phyloP scores from a whole-genome alignment of 202 grass and related monocot species.

The Thinopyrum obtusiflorum region DNA sequence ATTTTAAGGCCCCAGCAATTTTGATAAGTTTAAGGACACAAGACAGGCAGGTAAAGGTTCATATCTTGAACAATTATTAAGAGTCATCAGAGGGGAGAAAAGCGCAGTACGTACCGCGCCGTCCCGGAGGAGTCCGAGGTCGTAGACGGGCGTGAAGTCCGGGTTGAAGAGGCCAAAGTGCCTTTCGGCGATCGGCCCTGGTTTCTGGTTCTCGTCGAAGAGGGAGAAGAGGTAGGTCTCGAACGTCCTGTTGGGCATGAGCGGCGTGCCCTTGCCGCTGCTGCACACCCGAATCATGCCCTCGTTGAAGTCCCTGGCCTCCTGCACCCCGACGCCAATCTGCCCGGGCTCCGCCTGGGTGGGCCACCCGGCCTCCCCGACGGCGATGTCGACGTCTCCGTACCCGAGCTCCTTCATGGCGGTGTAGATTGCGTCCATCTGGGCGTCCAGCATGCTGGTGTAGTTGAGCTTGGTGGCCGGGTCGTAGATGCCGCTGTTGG shows the following conservation, averaged over 20 bases:
- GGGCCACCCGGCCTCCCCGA: conserved; percentile 88
- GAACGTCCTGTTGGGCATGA: conserved; percentile 56
- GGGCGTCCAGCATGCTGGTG: conserved; percentile 80
- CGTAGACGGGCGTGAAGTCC: conserved; percentile 60
- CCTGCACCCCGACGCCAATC: conserved; percentile 55
- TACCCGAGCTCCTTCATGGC: conserved; percentile 61
- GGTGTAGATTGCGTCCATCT: conserved; percentile 70
- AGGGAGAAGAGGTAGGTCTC: conserved; percentile 76
- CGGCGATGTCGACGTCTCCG: conserved; percentile 54
- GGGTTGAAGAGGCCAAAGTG: conserved; percentile 72
- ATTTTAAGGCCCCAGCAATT: neutral
- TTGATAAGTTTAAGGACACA: neutral
- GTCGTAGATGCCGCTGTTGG: conserved; percentile 59
- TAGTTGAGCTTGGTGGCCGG: conserved; percentile 52
- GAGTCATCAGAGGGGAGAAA: neutral
- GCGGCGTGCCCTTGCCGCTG: conserved; percentile 58
- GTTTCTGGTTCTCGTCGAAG: conserved; percentile 86
- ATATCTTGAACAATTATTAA: no score
- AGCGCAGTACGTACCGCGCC: neutral
- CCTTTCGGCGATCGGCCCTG: conserved; percentile 53
- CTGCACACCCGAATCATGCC: conserved; percentile 51
- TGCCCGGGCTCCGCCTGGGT: conserved; percentile 44
- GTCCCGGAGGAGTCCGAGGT: conserved; percentile 54
- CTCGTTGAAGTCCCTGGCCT: conserved; percentile 66
- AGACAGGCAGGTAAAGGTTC: neutral